Base-by-base conservation (phyloP, 352 stramenopile genomes). In the Globisporangium paddicum region DNA sequence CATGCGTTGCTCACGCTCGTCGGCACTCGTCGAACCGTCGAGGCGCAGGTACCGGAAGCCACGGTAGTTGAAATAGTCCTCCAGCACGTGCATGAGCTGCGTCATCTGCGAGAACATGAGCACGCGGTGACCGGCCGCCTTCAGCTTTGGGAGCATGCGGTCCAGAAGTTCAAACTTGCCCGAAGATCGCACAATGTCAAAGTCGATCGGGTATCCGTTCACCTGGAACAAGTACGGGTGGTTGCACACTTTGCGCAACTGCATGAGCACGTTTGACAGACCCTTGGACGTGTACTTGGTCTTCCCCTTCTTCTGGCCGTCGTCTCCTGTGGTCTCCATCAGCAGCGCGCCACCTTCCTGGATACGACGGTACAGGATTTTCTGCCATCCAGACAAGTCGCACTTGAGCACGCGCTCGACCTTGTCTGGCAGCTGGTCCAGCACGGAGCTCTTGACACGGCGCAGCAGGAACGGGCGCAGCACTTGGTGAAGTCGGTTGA, bases 1-100 rank as follows among this genome's bases (percentile, higher is more conserved):
- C 88, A 99, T 99, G 45, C 95, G 87, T 64, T 93, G 80, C 75
- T 99, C 96, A 21, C 98, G 84, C 63, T 99, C 96, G 60, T 98
- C 90, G 38, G 98, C 96, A 51, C 92, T 96, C 10, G 95, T 98
- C 3, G 86, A 95, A 11, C 97, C 97, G 72, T 99, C 97, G 52
- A 99, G 92, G 14, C 96, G 87, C 62, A 98, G 92, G 69, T 98
- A 98, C 5, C 87, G 89, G 73, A 97, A 98, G 14, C 86, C 81
- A 28, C 87, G 83, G 56, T 93, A 95, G 61, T 79, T 81, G 57
- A 96, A 95, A 42, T 96, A 97, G 58, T 96, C 87, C 66, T 96
- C 87, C 21, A 97, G 59, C 23, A 97, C 78, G 66, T 96, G 81
- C 79, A 97, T 92, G 48, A 96, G 66, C 67, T 96, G 86, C 35